Evolutionary conservation across 495 filamentous ascomycete genomes (phyloP), one percentile per base, ranked within the genome.

Genomic region (Penicillium bialowiezense): DNA sequence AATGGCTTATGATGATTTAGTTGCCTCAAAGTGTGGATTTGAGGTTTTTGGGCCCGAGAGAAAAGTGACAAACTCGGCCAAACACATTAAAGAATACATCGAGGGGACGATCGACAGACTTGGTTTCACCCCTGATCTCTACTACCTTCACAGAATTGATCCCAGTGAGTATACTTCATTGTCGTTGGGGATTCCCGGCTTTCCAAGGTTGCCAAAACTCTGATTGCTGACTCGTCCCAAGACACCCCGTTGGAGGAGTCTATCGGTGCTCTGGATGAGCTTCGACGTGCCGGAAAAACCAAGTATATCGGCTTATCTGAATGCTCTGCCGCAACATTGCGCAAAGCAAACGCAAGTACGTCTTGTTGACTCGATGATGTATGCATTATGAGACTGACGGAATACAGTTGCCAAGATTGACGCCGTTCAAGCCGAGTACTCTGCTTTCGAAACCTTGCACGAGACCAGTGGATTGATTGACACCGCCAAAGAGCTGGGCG

Each of bases 361-460:
- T 45, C 17, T 4, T 4, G 32, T 9, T 12, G 18, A 4, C 12
- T n/a, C 5, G 5, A 31, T 15, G 1, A 5, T 24, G 20, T 4
- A 14, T n/a, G n/a, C n/a, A n/a, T n/a, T n/a, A n/a, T n/a, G n/a
- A n/a, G n/a, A n/a, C n/a, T n/a, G n/a, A n/a, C n/a, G n/a, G n/a
- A n/a, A n/a, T n/a, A n/a, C n/a, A 74, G 73, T 77, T 50, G 70
- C 72, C 49, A 71, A 68, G 47, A 75, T 77, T 35, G 72, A 75
- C 39, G 74, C 74, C 21, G 43, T 77, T 19, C 74, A 77, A 52
- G 71, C 71, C 6, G 74, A 77, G 37, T 77, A 75, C 52, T 77
- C 74, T 0, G 70, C 72, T 6, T 75, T 75, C 33, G 72, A 77
- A 55, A 77, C 72, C 20, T 6, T 77, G 0, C 72, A 75, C 48